These are phyloP conservation scores for Amphibolis antarctica DNA, from an alignment of 106 monocot genomes.

Conservation along the genomic window DNA sequence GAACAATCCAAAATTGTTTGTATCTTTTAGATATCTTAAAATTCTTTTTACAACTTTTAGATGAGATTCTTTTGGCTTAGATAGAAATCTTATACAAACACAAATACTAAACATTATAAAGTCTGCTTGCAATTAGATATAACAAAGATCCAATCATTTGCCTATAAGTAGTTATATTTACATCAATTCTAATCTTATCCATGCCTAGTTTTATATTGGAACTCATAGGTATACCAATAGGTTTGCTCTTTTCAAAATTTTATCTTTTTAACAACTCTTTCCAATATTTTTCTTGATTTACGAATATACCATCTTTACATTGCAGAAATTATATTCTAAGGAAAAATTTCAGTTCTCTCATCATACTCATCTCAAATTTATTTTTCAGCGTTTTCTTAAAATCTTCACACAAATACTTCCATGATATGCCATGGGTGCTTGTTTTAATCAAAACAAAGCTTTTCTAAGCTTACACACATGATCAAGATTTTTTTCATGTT, in stretches of 20 bases:
- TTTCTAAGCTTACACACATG: background rate
- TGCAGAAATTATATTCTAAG: background rate
- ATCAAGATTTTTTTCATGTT: background rate
- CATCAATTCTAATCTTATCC: background rate
- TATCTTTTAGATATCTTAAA: background rate
- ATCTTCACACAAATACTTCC: background rate
- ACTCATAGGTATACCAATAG: too few relatives aligned
- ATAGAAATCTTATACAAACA: background rate
- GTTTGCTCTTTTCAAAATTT: too few relatives aligned
- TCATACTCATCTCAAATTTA: too few relatives aligned
- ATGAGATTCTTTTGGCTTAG: background rate
- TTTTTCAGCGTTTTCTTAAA: background rate
- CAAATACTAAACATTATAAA: conserved; percentile 3
- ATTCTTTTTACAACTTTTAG: background rate
- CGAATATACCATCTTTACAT: background rate
- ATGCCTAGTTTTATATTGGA: background rate
- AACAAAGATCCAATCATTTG: background rate
- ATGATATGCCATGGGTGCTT: background rate
- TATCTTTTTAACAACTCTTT: background rate
- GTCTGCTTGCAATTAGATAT: background rate
- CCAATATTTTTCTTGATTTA: background rate
- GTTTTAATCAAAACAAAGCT: background rate
- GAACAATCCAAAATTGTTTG: background rate
- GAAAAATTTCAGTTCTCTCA: background rate
- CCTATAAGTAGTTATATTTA: background rate